Base-by-base conservation (phyloP, 306 rosid species). In the Sophora flavescens region DNA sequence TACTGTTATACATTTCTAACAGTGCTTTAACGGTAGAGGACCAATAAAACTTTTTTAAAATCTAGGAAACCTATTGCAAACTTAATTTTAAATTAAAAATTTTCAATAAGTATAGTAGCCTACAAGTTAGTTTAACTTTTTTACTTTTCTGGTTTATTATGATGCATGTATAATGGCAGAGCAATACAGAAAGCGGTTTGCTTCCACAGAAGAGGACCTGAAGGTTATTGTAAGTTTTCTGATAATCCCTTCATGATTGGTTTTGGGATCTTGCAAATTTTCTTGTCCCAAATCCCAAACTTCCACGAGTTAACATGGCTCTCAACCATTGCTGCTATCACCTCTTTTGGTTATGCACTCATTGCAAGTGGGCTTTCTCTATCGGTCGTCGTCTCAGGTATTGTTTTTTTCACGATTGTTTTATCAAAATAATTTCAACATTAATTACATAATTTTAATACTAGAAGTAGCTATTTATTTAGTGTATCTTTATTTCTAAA, bases 281-380 rank as follows among this genome's bases (percentile, higher is more conserved):
- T 89, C 18, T 77, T 84, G 50, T 89, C 96, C 38, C 92, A 89
- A 70, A 87, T 91, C 62, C 86, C 90, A 59, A 89, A 87, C 68
- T 91, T 91, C 36, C 84, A 82, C 56, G 72, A 84, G 60, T 64
- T 87, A 10, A 70, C 90, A 35, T 84, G 88, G 92, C 85, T 89
- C 38, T 89, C 93, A 53, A 78, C 82, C 17, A 8, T 75, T 66
- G 92, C 92, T 5, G 90, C 89, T 62, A 28, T 63, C 51, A 91
- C 86, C 78, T 91, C 96, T 11, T 91, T 91, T 71, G 90, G 90
- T 16, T 91, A 91, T 74, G 85, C 88, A 45, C 17, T 72, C 18
- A 79, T 82, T 45, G 91, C 87, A 22, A 68, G 78, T 62, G 91
- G 87, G n/a, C 87, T 91, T 51, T 87, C 92, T 42, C 64, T 89